Evolutionary conservation across 345 rosid species (phyloP).

Genomic region (Stellera chamaejasme): DNA sequence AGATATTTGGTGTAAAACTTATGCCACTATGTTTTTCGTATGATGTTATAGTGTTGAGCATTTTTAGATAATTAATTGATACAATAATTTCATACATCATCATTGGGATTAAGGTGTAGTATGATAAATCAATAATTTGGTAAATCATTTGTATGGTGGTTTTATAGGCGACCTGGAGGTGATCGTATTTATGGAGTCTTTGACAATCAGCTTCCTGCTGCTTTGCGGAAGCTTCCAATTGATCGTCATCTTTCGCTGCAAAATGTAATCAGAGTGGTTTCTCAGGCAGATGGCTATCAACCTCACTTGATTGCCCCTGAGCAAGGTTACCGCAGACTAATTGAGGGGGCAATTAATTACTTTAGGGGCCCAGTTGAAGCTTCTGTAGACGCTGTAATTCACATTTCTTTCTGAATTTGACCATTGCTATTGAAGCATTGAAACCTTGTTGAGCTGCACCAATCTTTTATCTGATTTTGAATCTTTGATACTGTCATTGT

Average conservation of each 20-base stretch:
- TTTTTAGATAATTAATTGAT: too few species aligned
- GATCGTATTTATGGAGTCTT: slow-evolving; percentile 80
- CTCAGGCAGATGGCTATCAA: slow-evolving; percentile 87
- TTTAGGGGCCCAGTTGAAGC: slow-evolving; percentile 90
- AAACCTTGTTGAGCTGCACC: not conserved
- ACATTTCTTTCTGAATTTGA: not conserved
- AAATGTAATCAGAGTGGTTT: slow-evolving; percentile 63
- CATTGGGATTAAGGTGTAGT: too few species aligned
- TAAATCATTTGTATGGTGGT: not conserved
- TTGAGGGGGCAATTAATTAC: slow-evolving; percentile 57
- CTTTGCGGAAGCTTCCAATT: slow-evolving; percentile 78
- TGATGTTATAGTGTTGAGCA: too few species aligned
- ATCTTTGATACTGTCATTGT: slow-evolving; percentile 1
- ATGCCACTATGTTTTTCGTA: too few species aligned
- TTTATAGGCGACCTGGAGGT: slow-evolving; percentile 70
- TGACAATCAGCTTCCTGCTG: slow-evolving; percentile 87
- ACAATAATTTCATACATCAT: too few species aligned
- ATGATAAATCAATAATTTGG: too few species aligned
- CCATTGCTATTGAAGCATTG: not conserved
- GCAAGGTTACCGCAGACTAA: slow-evolving; percentile 72
- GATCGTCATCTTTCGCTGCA: slow-evolving; percentile 81
- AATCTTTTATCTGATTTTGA: not conserved
- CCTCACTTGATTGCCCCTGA: slow-evolving; percentile 88
- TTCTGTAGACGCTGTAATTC: slow-evolving; percentile 77
- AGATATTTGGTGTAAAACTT: too few species aligned